Evolutionary conservation across 768 basidiomycete species (phyloP).

Genomic region (Pleurotus cornucopiae): DNA sequence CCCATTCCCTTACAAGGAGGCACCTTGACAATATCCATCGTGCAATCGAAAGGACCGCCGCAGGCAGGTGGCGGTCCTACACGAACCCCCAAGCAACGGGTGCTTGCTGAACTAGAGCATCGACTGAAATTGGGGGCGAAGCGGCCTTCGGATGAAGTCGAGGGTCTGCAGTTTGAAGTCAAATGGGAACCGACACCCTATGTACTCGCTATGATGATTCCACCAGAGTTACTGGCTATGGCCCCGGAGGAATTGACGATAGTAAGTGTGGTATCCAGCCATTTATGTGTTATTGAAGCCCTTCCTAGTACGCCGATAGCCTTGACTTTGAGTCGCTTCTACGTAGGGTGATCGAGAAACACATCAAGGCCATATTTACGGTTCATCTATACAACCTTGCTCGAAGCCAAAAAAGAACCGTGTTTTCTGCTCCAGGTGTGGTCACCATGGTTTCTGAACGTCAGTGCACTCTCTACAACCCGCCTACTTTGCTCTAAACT

Average conservation of each 20-base stretch:
- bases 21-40: slow-evolving; percentile 66
- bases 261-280: slow-evolving; percentile 37
- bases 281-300: background rate
- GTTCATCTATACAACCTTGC: slow-evolving; percentile 54
- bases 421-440: slow-evolving; percentile 62
- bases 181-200: slow-evolving; percentile 73
- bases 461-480: slow-evolving; percentile 20
- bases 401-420: slow-evolving; percentile 40
- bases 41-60: slow-evolving; percentile 40
- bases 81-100: slow-evolving; percentile 49
- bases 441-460: slow-evolving; percentile 55
- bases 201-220: slow-evolving; percentile 58
- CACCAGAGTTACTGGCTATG: slow-evolving; percentile 41
- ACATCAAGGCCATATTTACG: slow-evolving; percentile 59
- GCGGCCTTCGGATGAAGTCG: slow-evolving; percentile 70
- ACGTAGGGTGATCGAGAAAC: slow-evolving; percentile 55
- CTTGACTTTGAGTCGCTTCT: slow-evolving; percentile 76
- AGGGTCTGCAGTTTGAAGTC: slow-evolving; percentile 64
- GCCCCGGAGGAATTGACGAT: slow-evolving; percentile 42
- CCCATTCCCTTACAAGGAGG: slow-evolving; percentile 60
- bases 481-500: background rate
- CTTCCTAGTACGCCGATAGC: slow-evolving; percentile 55
- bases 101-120: slow-evolving; percentile 60
- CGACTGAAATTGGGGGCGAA: slow-evolving; percentile 52
- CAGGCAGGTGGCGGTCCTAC: slow-evolving; percentile 39